Evolutionary conservation across 768 basidiomycete species (phyloP), one percentile per base, ranked within the genome.

Genomic region (Collybia sp.): DNA sequence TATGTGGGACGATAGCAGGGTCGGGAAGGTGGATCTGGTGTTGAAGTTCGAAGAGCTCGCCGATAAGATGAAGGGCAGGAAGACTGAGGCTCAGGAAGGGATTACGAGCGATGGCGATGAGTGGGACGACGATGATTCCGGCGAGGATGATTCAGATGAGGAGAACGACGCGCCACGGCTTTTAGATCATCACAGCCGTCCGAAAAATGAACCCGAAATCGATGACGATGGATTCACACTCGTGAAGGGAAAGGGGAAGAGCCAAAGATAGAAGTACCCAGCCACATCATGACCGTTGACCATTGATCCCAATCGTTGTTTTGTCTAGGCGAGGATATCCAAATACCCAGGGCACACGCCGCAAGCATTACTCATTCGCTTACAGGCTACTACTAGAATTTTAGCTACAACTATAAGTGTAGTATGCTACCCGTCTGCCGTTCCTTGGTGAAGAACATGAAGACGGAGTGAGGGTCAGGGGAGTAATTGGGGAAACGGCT

Each of bases 151-250:
- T 38, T 82, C 68, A 50, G 80, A 62, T 56, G 72, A 75, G 5
- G 76, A 70, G 54, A 73, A 77, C 5, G 77, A 72, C 34, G 75
- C 64, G 1, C 88, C 87, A 2, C 72, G 72, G 53, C 61, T 90
- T 17, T 53, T 86, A 15, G 71, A 77, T 46, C 64, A 53, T 2
- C 49, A 47, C 6, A 41, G 56, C 40, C 43, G 55, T 25, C 53
- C 61, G 48, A 65, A 64, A 43, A 66, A 72, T 10, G 83, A 86
- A 56, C 85, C 87, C 0, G 77, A 89, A 42, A 73, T 94, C 0
- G 94, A 97, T 56, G 88, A 93, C 50, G 93, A 98, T 48, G 94
- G 94, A 1, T 98, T 98, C 60, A 91, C 86, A 2, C 59, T 85
- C 42, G 90, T 98, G 2, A 77, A 77, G 54, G 71, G 69, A 18